Base-by-base conservation (phyloP, 2,329 filamentous ascomycete species). In the Fusarium subtropicale region DNA sequence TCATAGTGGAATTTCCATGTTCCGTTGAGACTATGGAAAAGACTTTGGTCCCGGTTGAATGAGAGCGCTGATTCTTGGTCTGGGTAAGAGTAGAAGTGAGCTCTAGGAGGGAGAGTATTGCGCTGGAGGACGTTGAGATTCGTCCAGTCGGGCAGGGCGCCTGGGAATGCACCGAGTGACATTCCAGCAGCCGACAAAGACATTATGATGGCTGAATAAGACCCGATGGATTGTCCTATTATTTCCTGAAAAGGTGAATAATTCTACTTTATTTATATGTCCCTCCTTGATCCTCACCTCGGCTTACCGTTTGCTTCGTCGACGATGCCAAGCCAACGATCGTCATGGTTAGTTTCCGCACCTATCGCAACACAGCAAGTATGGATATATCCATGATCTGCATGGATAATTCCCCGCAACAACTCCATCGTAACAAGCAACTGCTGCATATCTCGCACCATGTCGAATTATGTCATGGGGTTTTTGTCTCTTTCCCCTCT, bases 1-100 rank as follows among this genome's bases (percentile, higher is more conserved):
- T 68, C 65, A 0, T 68, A 60, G 45, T 68, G 58, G 7, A 68
- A 68, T 2, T 68, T 68, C 65, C 65, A 68, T 1, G 64, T 68
- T 5, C 65, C 58, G 2, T 68, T 68, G 1, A 68, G 50, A 0
- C 64, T 68, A 0, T 60, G 41, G 5, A 60, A 64, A 1, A 22
- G 31, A 2, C 58, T 45, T 3, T 55, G 30, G 0, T 68, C 48
- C 0, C 59, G 50, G 4, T 68, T 8, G 3, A 68, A 68, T 1
- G 58, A 53, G 0, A 68, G 36, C 0, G 64, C 64, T 2, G 64
- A 48, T 2, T 56, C 41, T 26, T 68, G 39, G 15, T 52, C n/a
- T 0, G 53, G 48, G 24, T 68, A 68, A 1, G 65, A 45, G 28
- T 68, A 68, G 18, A 68, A 68, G n/a, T 68, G 65, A 3, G 65